Evolutionary conservation across 2,329 filamentous ascomycete genomes (phyloP).

Genomic region (Colletotrichum magnum): DNA sequence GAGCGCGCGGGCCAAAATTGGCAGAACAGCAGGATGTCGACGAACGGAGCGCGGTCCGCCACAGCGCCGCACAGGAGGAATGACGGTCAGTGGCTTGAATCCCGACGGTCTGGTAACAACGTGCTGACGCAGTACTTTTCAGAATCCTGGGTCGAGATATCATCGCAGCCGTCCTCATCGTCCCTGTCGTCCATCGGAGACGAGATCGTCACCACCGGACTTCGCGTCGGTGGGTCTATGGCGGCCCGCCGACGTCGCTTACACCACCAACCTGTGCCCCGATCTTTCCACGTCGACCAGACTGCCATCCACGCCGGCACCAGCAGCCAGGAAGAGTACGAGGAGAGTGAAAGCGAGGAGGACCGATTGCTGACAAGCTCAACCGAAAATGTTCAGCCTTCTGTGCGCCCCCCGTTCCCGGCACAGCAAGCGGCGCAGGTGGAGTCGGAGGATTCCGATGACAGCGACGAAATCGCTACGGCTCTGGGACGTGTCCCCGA

Average conservation of each 20-base stretch:
- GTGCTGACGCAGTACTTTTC: conserved; percentile 42
- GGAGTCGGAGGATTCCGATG: conserved; percentile 64
- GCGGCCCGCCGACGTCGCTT: conserved; percentile 70
- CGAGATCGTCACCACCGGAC: conserved; percentile 91
- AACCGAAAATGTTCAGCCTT: conserved; percentile 63
- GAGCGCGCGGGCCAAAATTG: conserved; percentile 44
- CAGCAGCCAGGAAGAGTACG: conserved; percentile 95
- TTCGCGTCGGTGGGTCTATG: conserved; percentile 80
- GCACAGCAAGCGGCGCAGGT: conserved; percentile 49
- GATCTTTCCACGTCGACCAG: conserved; percentile 54
- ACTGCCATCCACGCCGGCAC: conserved; percentile 60
- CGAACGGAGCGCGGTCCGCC: conserved; percentile 36
- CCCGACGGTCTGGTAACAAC: conserved; percentile 31
- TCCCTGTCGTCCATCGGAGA: conserved; percentile 89
- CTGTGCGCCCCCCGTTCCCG: conserved; percentile 47
- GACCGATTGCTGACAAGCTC: conserved; percentile 76
- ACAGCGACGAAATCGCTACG: conserved; percentile 83
- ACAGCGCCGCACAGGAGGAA: conserved; percentile 39
- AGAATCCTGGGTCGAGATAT: conserved; percentile 98
- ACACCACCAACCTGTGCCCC: conserved; percentile 50
- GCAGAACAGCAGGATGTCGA: conserved; percentile 43
- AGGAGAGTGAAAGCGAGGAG: conserved; percentile 92
- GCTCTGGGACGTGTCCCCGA: conserved; percentile 77
- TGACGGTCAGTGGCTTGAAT: conserved; percentile 42
- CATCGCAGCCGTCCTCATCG: conserved; percentile 93